These are phyloP conservation scores for Rhizophagus clarus DNA, from an alignment of 192 early-diverging fungal genomes.

Conservation along the genomic window DNA sequence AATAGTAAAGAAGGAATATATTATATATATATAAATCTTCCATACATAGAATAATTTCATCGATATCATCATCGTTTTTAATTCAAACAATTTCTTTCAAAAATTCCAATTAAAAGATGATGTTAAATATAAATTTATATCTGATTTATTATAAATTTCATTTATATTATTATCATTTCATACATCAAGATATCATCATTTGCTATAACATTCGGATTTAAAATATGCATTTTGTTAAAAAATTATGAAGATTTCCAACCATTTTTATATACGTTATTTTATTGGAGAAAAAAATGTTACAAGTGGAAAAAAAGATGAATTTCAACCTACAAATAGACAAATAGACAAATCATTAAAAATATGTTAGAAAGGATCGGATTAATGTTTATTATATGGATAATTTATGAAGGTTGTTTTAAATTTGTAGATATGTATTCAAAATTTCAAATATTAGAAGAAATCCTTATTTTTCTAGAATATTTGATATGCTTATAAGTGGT, in stretches of 20 bases:
- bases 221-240: background rate
- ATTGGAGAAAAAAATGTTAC: background rate
- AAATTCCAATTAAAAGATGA: background rate
- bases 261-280: background rate
- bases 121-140: background rate
- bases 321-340: background rate
- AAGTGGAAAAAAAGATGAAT: background rate
- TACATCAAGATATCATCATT: background rate
- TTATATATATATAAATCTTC: too few relatives aligned
- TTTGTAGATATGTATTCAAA: too few relatives aligned
- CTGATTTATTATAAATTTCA: background rate
- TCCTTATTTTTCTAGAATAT: background rate
- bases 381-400: background rate
- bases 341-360: background rate
- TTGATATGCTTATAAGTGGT: background rate
- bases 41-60: too few relatives aligned
- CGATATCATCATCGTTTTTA: too few relatives aligned
- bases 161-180: background rate
- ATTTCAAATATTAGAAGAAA: too few relatives aligned
- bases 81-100: too few relatives aligned
- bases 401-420: background rate
- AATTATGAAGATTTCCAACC: background rate
- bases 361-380: background rate
- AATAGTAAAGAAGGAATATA: too few relatives aligned
- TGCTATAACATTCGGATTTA: background rate